Conservation (phyloP, 768 basidiomycete species). For the Trametes cubensis region DNA sequence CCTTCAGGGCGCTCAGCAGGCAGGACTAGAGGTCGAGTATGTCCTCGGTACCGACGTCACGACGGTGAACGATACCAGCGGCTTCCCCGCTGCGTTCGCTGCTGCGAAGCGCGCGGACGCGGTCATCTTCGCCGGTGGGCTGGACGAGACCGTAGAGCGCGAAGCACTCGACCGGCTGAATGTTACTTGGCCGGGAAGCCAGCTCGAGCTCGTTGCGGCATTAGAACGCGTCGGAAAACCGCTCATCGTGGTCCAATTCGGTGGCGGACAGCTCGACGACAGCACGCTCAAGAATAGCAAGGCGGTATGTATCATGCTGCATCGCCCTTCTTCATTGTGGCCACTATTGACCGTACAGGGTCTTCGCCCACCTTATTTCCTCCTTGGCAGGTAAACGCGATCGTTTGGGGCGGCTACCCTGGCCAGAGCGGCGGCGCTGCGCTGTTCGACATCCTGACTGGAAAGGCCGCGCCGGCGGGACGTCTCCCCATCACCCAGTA, state of each 20-base stretch:
- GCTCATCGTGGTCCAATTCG: conserved; percentile 55
- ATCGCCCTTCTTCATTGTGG: background rate
- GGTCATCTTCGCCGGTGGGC: conserved; percentile 57
- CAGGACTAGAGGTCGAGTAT: conserved; percentile 51
- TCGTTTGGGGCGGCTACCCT: conserved; percentile 62
- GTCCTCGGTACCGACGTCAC: conserved; percentile 45
- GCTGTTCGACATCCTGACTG: conserved; percentile 53
- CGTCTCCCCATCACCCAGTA: conserved; percentile 59
- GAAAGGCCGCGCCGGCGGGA: conserved; percentile 56
- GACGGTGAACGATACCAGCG: conserved; percentile 40
- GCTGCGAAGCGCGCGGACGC: conserved; percentile 53
- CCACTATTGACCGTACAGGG: background rate
- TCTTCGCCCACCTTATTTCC: background rate
- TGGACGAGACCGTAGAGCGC: conserved; percentile 51
- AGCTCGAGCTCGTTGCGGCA: conserved; percentile 51
- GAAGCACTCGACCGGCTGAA: conserved; percentile 50
- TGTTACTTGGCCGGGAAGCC: conserved; percentile 59
- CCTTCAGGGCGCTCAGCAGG: conserved; percentile 47
- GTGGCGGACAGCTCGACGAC: conserved; percentile 59
- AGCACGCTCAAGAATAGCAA: conserved; percentile 46
- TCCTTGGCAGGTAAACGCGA: conserved; percentile 47
- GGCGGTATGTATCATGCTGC: conserved; percentile 36
- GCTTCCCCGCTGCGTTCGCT: conserved; percentile 54
- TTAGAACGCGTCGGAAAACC: conserved; percentile 53
- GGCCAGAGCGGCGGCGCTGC: conserved; percentile 59